Percentiles rank a stretch among this genome's conserved stretches.
Evolutionary conservation across 2,329 filamentous ascomycete genomes (phyloP).

Genomic region (Bipolaris cookei): DNA sequence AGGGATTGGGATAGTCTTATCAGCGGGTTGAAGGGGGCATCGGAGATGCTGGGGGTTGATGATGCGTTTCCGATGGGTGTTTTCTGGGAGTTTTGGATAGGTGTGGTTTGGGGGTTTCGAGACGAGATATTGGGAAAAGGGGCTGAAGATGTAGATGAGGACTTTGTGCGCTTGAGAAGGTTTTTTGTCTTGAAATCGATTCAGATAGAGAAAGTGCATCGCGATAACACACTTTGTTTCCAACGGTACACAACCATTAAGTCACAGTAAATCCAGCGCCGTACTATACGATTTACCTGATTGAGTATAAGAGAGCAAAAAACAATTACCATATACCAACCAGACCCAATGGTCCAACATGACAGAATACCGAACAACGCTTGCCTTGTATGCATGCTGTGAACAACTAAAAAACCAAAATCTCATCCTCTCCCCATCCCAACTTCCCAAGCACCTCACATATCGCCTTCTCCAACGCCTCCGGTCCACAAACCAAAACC

Average conservation of each 20-base stretch:
- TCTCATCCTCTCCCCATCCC: slow-evolving; percentile 74
- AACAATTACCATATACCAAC: background rate
- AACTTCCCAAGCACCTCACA: slow-evolving; percentile 62
- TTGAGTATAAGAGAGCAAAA: background rate
- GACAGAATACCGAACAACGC: background rate
- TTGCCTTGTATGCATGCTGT: background rate
- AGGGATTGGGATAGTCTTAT: slow-evolving; percentile 17
- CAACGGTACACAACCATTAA: background rate
- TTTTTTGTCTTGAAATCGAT: background rate
- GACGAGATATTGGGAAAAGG: no score
- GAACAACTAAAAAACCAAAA: slow-evolving; percentile 71
- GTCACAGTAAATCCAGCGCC: background rate
- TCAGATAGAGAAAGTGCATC: background rate
- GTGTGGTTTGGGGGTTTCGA: no score
- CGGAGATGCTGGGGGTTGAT: slow-evolving; percentile 23
- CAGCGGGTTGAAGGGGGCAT: background rate
- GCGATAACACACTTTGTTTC: background rate
- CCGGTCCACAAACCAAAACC: slow-evolving; percentile 81
- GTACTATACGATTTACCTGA: background rate
- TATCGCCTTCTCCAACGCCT: slow-evolving; percentile 72
- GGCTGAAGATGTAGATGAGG: no score
- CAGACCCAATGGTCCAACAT: background rate
- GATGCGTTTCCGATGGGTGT: slow-evolving; percentile 15
- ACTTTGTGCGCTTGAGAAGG: no score
- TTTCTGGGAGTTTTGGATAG: no score